Conservation (phyloP, 2,329 filamentous ascomycete genomes). For the Bipolaris sorokiniana region DNA sequence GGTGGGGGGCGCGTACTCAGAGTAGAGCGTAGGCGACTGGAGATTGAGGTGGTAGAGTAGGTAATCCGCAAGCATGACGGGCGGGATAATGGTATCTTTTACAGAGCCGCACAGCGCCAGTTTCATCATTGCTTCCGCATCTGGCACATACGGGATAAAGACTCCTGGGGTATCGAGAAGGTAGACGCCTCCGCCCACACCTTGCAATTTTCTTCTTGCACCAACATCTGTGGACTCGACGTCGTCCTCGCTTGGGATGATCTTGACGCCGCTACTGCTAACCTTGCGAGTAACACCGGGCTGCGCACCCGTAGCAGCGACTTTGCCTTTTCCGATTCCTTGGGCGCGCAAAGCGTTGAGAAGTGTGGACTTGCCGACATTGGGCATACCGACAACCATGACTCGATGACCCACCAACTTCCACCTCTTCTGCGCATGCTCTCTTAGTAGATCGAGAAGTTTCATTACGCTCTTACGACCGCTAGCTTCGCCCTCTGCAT, state of each 20-base stretch:
- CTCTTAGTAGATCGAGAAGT: slow-evolving; percentile 60
- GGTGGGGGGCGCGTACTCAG: slow-evolving; percentile 74
- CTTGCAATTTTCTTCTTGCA: slow-evolving; percentile 34
- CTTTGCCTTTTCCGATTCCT: slow-evolving; percentile 72
- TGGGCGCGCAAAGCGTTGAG: slow-evolving; percentile 80
- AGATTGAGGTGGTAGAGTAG: slow-evolving; percentile 84
- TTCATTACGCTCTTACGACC: slow-evolving; percentile 33
- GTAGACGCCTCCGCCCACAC: slow-evolving; percentile 68
- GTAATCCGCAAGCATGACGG: slow-evolving; percentile 84
- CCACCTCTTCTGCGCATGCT: slow-evolving; percentile 57
- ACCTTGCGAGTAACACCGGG: slow-evolving; percentile 91
- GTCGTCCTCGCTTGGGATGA: slow-evolving; percentile 63
- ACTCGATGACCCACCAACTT: slow-evolving; percentile 81
- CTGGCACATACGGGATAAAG: slow-evolving; percentile 88
- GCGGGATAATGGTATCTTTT: slow-evolving; percentile 82
- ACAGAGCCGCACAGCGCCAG: slow-evolving; percentile 90
- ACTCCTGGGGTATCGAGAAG: slow-evolving; percentile 93
- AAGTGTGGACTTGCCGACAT: slow-evolving; percentile 94
- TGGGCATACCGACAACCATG: slow-evolving; percentile 95
- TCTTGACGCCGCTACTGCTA: slow-evolving; percentile 75
- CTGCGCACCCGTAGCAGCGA: slow-evolving; percentile 80
- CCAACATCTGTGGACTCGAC: slow-evolving; percentile 32
- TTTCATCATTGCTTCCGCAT: slow-evolving; percentile 90
- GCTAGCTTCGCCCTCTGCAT: slow-evolving; percentile 34
- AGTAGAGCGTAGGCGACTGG: slow-evolving; percentile 67